These are phyloP conservation scores for Cyclanthera cordifolia DNA, from an alignment of 306 rosid genomes.

Conservation along the genomic window DNA sequence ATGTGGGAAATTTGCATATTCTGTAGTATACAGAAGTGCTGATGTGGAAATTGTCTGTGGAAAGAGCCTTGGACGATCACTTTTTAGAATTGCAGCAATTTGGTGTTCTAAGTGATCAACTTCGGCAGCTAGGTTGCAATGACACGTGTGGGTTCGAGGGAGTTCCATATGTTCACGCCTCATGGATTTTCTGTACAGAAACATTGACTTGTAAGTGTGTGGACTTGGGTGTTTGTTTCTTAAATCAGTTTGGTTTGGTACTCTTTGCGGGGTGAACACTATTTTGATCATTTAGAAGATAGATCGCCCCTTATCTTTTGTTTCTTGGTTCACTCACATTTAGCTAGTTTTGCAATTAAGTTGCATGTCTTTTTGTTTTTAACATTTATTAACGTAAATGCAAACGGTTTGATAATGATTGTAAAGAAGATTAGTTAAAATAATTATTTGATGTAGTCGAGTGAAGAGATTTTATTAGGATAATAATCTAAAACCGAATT, in stretches of 20 bases:
- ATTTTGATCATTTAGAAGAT: neutral
- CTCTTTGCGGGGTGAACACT: neutral
- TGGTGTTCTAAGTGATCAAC: neutral
- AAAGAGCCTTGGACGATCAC: neutral
- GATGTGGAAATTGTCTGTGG: too few species aligned
- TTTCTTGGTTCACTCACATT: neutral
- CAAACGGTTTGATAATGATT: neutral
- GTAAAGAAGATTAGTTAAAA: neutral
- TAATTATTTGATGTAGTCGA: neutral
- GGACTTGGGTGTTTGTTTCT: neutral
- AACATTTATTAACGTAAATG: neutral
- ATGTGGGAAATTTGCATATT: neutral
- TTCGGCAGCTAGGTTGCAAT: neutral
- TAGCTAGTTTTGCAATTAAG: neutral
- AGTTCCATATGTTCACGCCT: neutral
- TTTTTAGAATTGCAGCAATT: neutral
- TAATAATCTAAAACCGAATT: neutral
- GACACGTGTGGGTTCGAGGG: neutral
- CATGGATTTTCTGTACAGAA: constrained; percentile 9
- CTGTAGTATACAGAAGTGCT: neutral
- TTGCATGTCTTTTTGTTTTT: neutral
- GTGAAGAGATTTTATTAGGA: neutral
- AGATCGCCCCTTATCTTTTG: neutral
- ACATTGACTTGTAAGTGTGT: neutral
- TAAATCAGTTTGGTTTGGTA: constrained; percentile 1